Conservation (phyloP, 2,329 filamentous ascomycete genomes). For the Aureobasidium melanogenum region DNA sequence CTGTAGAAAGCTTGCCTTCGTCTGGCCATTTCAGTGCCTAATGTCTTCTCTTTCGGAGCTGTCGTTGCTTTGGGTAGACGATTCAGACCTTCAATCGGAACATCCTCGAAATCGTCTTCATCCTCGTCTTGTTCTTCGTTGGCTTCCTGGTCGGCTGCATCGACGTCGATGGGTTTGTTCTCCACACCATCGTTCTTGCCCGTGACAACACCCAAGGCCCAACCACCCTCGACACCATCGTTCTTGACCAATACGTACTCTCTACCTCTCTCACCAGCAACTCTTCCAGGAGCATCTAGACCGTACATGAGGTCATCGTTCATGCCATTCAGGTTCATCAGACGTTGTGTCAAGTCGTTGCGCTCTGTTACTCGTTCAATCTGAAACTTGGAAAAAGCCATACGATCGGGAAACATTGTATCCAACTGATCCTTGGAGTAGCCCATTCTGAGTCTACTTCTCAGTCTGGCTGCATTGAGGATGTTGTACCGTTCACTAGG, state of each 20-base stretch:
- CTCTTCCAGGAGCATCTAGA: conserved; percentile 51
- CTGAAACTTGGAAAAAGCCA: conserved; percentile 95
- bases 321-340: conserved; percentile 95
- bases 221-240: conserved; percentile 87
- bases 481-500: conserved; percentile 93
- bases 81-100: conserved; percentile 84
- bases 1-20: conserved; percentile 41
- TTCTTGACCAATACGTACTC: conserved; percentile 97
- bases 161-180: conserved; percentile 88
- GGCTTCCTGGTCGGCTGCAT: conserved; percentile 46
- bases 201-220: conserved; percentile 88
- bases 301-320: conserved; percentile 62
- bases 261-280: conserved; percentile 77
- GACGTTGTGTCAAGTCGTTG: conserved; percentile 84
- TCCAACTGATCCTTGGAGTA: conserved; percentile 94
- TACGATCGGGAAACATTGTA: conserved; percentile 91
- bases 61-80: conserved; percentile 57
- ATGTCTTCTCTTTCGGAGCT: conserved; percentile 19
- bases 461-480: conserved; percentile 79
- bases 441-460: conserved; percentile 88
- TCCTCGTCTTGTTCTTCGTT: conserved; percentile 50
- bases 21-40: conserved; percentile 21
- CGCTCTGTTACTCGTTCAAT: conserved; percentile 88
- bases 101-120: conserved; percentile 76
- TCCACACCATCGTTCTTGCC: conserved; percentile 69